Evolutionary conservation across 805 yeast genomes (phyloP), one percentile per base, ranked within the genome.

Genomic region (Kurtzmaniella fragi): DNA sequence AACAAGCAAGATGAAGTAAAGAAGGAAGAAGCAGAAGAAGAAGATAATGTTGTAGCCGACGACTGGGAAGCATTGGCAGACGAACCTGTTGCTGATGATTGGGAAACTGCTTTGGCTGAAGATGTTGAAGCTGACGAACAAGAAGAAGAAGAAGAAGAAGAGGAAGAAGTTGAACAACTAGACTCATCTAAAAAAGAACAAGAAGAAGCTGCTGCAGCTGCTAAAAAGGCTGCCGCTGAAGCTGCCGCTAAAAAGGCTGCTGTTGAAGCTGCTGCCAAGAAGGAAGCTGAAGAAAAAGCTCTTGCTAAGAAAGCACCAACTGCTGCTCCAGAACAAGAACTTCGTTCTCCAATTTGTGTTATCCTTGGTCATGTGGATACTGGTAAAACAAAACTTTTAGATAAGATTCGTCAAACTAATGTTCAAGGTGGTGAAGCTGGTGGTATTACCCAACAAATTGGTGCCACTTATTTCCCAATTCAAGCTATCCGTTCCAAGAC

Each of bases 351-450:
- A 48, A 93, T 93, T 61, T 93, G 99, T 67, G 89, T 96, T 84
- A 93, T 93, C 57, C 77, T 93, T 64, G 99, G 99, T 61, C 99
- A 93, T 73, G 99, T 93, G 67, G 99, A 93, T 76, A 93, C 99
- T 42, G 99, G 99, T 82, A 93, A 93, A 69, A 93, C 99, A 50
- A 93, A 93, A 63, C 77, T 93, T 49, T 75, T 93, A 62, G 99
- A 93, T 62, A 93, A 93, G 67, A 82, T 93, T 52, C 91, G 99
- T 72, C 97, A 91, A 72, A 93, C 98, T 31, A 93, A 93, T 59
- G 99, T 93, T 45, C 99, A 93, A 73, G 99, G 97, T 63, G 99
- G 99, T 59, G 99, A 93, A 72, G 99, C 99, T 40, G 99, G 99
- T 73, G 99, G 99, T 73, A 93, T 93, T 63, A 93, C 99, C 48